phyloP scores from a whole-genome alignment of 495 filamentous ascomycete genomes.

The Penicillium cataractarum region DNA sequence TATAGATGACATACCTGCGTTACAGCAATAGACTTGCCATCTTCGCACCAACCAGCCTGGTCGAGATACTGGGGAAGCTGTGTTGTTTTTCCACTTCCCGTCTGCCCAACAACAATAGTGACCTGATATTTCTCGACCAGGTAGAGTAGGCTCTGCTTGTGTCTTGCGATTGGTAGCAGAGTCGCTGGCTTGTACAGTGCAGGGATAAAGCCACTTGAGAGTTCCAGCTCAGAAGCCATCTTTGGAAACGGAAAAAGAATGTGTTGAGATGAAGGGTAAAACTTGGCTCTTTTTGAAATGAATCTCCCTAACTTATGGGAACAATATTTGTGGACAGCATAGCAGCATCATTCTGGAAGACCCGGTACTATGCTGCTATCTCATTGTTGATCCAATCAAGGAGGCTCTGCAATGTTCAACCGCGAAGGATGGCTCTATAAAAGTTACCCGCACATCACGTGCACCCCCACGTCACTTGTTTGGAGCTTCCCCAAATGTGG shows the following conservation, averaged over 20 bases:
- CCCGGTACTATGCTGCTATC: not conserved
- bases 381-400: slow-evolving; percentile 10
- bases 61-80: slow-evolving; percentile 88
- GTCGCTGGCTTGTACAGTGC: slow-evolving; percentile 77
- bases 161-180: slow-evolving; percentile 76
- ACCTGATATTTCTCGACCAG: slow-evolving; percentile 76
- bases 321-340: not conserved
- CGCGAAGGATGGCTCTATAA: slow-evolving; percentile 26
- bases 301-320: not conserved
- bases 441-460: slow-evolving; percentile 35
- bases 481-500: slow-evolving; percentile 37
- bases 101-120: slow-evolving; percentile 85
- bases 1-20: slow-evolving; percentile 71
- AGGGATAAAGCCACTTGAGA: slow-evolving; percentile 69
- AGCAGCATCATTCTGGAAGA: slow-evolving; percentile 7
- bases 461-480: slow-evolving; percentile 44
- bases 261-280: not conserved
- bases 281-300: not conserved
- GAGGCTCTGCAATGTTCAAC: not conserved
- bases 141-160: slow-evolving; percentile 74
- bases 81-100: slow-evolving; percentile 89
- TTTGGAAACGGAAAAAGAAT: slow-evolving; percentile 3
- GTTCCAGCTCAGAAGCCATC: slow-evolving; percentile 55
- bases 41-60: slow-evolving; percentile 84
- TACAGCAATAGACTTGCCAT: slow-evolving; percentile 81